phyloP scores from a whole-genome alignment of 1,139 yeast genomes.

The Geotrichum klebahnii region DNA sequence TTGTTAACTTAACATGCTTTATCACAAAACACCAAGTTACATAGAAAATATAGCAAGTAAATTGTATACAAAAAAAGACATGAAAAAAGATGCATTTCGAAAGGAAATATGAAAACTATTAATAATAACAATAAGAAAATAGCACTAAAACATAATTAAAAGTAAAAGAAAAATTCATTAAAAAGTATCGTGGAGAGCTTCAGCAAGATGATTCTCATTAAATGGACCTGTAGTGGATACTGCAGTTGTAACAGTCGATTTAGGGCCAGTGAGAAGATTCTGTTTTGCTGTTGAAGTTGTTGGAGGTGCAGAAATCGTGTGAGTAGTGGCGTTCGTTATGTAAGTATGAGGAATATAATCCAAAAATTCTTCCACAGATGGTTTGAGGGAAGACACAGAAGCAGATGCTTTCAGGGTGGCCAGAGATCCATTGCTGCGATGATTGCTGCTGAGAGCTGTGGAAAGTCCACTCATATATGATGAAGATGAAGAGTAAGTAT shows the following conservation, averaged over 20 bases:
- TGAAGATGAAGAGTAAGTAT: slow-evolving; percentile 3
- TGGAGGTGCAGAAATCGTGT: no score
- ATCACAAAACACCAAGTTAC: no score
- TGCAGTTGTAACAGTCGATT: no score
- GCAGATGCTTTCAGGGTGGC: background rate
- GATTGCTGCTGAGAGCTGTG: background rate
- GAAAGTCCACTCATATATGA: background rate
- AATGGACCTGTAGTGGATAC: background rate
- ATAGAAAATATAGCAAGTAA: background rate
- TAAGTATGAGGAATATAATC: background rate
- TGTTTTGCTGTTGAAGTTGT: no score
- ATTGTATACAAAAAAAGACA: background rate
- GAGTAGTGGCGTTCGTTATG: background rate
- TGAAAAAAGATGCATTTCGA: no score
- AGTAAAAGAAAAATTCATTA: background rate
- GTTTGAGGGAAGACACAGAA: background rate
- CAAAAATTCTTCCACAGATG: background rate
- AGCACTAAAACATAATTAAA: background rate
- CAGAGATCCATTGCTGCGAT: background rate
- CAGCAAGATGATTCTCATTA: slow-evolving; percentile 5
- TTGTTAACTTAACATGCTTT: no score
- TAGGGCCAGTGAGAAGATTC: no score
- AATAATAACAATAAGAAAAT: background rate
- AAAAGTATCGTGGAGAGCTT: slow-evolving; percentile 6
- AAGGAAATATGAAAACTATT: no score